Evolutionary conservation across 2,329 filamentous ascomycete species (phyloP), one percentile per base, ranked within the genome.

Genomic region (Harringtonia aguacate): DNA sequence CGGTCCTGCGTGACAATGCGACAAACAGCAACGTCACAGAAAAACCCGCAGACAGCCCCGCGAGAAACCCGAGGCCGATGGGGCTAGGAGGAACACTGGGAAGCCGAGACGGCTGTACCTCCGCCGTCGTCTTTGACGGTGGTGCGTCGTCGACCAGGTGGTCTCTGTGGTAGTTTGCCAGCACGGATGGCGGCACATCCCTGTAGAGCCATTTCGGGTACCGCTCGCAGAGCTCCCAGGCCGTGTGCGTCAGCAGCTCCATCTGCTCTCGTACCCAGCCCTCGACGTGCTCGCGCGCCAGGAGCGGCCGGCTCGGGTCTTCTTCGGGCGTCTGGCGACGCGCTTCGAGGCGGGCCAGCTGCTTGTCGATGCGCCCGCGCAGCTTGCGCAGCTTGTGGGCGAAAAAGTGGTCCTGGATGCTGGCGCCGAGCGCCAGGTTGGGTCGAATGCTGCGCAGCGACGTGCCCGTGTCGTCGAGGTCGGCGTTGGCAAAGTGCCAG

Each of bases 331-430:
- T 8, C 14, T 24, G 21, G 21, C 39, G 39, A 1, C 39, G 39
- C 8, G 29, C 29, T 9, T 41, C 30, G 29, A 41, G 39, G 4
- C 39, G 39, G 30, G 14, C 39, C 10, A 41, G 39, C 30, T 41
- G 39, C 13, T 8, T 20, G 30, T 41, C 39, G 39, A 41, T 41
- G 39, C 39, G 39, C n/a, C 8, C 39, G 18, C 39, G 29, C 29
- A 41, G 30, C 20, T 41, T 41, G 20, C 39, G 30, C 39, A 41
- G 39, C 39, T 41, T 41, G 39, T 41, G 39, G 20, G 39, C 39
- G 7, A 41, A 34, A 14, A 34, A 41, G 39, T 41, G 39, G 29
- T 41, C 39, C 20, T 34, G 29, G 30, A 41, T 41, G 20, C 14
- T n/a, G 20, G 39, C 39, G 14, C 20, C 39, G 29, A 41, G 30